These are phyloP conservation scores for Penstemon barbatus DNA, from an alignment of 257 asterid species.

Conservation along the genomic window DNA sequence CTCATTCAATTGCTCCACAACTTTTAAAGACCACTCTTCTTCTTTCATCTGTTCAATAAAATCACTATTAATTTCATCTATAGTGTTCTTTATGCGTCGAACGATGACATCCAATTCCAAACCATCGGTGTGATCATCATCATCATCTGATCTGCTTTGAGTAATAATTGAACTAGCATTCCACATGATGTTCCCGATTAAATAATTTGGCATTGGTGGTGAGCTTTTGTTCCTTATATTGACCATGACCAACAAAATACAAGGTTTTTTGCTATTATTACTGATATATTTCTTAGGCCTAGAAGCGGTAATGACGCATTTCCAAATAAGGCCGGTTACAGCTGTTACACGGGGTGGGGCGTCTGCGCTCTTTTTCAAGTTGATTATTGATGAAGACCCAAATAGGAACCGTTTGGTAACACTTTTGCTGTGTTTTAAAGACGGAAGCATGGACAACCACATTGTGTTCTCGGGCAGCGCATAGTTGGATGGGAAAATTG, in stretches of 20 bases:
- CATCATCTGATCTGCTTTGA: background rate
- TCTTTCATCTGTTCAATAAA: background rate
- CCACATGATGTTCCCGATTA: no score
- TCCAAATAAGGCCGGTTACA: slow-evolving; percentile 18
- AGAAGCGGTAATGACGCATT: background rate
- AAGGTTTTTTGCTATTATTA: no score
- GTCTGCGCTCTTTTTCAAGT: background rate
- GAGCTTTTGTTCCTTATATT: no score
- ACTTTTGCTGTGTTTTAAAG: background rate
- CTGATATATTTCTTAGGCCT: background rate
- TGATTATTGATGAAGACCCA: background rate
- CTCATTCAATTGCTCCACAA: background rate
- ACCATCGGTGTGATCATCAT: background rate
- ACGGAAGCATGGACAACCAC: background rate
- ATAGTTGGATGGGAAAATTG: background rate
- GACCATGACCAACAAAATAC: no score
- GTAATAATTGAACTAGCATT: background rate
- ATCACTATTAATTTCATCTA: background rate
- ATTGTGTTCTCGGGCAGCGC: background rate
- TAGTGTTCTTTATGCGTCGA: background rate
- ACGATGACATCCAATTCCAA: background rate
- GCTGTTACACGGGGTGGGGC: background rate
- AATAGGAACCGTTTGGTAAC: slow-evolving; percentile 5
- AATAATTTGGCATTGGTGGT: no score
- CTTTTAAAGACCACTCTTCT: background rate